Percentiles rank a stretch among this genome's conserved stretches.
phyloP scores from a whole-genome alignment of 257 asterid species.

The Cynanchum wilfordii region DNA sequence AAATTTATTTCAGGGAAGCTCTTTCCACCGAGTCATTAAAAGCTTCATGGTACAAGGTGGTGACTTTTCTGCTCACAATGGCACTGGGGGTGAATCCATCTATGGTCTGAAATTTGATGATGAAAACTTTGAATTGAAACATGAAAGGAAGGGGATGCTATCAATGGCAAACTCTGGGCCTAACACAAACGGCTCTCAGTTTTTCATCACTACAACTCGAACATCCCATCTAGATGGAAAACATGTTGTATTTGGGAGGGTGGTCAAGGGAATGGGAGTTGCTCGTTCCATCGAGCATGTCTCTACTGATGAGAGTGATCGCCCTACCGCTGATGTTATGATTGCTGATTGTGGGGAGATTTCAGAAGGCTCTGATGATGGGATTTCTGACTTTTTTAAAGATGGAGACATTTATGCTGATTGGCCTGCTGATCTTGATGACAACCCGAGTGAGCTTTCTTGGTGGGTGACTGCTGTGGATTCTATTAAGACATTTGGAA shows the following conservation, averaged over 20 bases:
- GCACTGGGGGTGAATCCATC: conserved; percentile 92
- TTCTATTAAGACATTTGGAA: conserved; percentile 70
- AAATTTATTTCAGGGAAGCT: conserved; percentile 47
- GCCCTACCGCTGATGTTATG: conserved; percentile 53
- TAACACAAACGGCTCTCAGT: conserved; percentile 82
- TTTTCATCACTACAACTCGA: conserved; percentile 87
- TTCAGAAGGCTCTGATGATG: conserved; percentile 79
- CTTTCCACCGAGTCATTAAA: conserved; percentile 85
- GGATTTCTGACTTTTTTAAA: conserved; percentile 60
- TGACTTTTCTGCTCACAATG: conserved; percentile 86
- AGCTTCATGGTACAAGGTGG: conserved; percentile 98
- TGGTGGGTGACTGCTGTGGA: conserved; percentile 91
- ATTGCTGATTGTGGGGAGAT: conserved; percentile 81
- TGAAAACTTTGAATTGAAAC: conserved; percentile 77
- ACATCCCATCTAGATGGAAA: conserved; percentile 89
- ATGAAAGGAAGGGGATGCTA: conserved; percentile 88
- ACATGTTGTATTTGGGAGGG: conserved; percentile 88
- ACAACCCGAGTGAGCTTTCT: conserved; percentile 57
- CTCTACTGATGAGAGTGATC: conserved; percentile 54
- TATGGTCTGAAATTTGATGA: conserved; percentile 87
- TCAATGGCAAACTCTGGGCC: conserved; percentile 96
- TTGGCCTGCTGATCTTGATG: conserved; percentile 85
- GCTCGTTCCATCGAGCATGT: conserved; percentile 83
- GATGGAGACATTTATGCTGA: conserved; percentile 90
- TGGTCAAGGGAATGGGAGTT: conserved; percentile 90